These are phyloP conservation scores for Suhomyces sp. DNA, from an alignment of 805 yeast genomes.

Conservation along the genomic window DNA sequence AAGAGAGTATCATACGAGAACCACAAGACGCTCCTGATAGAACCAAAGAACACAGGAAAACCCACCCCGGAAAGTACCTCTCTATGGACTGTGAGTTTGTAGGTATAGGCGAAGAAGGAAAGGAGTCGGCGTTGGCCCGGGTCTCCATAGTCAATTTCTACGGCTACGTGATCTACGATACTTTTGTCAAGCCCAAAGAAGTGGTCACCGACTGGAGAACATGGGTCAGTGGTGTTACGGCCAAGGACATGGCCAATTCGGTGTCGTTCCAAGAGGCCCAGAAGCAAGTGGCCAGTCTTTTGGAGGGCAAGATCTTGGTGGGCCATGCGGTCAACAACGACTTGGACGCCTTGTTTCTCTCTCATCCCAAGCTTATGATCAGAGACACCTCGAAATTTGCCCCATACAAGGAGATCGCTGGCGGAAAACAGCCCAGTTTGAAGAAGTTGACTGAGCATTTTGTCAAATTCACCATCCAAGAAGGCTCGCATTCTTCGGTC, in stretches of 20 bases:
- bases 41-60: conserved; percentile 24
- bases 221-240: conserved; percentile 83
- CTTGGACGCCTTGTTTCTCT: conserved; percentile 59
- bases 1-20: background rate
- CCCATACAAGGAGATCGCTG: conserved; percentile 56
- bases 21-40: background rate
- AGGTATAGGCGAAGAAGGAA: conserved; percentile 78
- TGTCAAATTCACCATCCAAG: conserved; percentile 61
- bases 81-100: conserved; percentile 95
- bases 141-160: conserved; percentile 83
- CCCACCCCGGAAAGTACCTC: conserved; percentile 63
- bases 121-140: conserved; percentile 71
- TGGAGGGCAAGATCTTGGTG: conserved; percentile 58
- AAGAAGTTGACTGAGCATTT: conserved; percentile 60
- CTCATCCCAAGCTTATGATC: conserved; percentile 61
- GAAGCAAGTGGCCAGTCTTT: conserved; percentile 46
- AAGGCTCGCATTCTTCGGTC: conserved; percentile 77
- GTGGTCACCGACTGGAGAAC: conserved; percentile 89
- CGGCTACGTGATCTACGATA: conserved; percentile 70
- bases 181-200: conserved; percentile 71
- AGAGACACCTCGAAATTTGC: conserved; percentile 72
- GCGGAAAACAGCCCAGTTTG: conserved; percentile 71
- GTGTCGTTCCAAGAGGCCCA: conserved; percentile 67
- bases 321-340: conserved; percentile 89
- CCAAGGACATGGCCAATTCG: conserved; percentile 67